Evolutionary conservation across 495 filamentous ascomycete genomes (phyloP).

Genomic region (Aspergillus coremiiformis): DNA sequence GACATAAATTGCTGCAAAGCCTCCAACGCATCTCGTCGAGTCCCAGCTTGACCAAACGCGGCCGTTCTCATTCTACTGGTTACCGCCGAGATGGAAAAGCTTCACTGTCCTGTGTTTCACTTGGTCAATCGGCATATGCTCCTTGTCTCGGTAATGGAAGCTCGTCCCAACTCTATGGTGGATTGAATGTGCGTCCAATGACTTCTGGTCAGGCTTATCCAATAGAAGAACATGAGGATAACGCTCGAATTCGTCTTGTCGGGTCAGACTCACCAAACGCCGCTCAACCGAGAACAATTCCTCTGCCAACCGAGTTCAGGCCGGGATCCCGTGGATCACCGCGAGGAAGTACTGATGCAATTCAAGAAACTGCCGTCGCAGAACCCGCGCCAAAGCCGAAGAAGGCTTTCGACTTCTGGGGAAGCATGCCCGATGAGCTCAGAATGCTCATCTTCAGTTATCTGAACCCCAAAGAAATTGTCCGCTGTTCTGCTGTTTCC

Average conservation of each 20-base stretch:
- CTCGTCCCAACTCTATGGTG: constrained; percentile 55
- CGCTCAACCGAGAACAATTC: constrained; percentile 36
- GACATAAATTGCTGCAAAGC: constrained; percentile 66
- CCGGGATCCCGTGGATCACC: constrained; percentile 37
- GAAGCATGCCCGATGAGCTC: constrained; percentile 73
- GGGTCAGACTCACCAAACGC: constrained; percentile 29
- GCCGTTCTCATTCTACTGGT: constrained; percentile 48
- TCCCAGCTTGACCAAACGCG: constrained; percentile 59
- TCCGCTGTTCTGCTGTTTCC: constrained; percentile 73
- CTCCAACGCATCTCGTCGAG: constrained; percentile 87
- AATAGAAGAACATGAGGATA: constrained; percentile 29
- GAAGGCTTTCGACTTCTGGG: constrained; percentile 66
- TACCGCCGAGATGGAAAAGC: constrained; percentile 62
- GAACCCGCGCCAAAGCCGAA: constrained; percentile 22
- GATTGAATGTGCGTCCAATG: constrained; percentile 48
- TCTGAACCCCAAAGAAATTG: constrained; percentile 72
- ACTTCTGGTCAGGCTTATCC: constrained; percentile 52
- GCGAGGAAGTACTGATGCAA: constrained; percentile 27
- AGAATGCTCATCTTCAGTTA: constrained; percentile 69
- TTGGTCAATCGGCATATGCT: constrained; percentile 55
- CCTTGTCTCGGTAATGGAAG: constrained; percentile 45
- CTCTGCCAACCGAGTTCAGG: constrained; percentile 59
- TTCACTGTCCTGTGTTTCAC: constrained; percentile 80
- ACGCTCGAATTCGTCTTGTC: constrained; percentile 45
- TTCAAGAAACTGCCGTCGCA: constrained; percentile 19